Conservation (phyloP, 352 stramenopile genomes). For the Phytophthora lateralis region DNA sequence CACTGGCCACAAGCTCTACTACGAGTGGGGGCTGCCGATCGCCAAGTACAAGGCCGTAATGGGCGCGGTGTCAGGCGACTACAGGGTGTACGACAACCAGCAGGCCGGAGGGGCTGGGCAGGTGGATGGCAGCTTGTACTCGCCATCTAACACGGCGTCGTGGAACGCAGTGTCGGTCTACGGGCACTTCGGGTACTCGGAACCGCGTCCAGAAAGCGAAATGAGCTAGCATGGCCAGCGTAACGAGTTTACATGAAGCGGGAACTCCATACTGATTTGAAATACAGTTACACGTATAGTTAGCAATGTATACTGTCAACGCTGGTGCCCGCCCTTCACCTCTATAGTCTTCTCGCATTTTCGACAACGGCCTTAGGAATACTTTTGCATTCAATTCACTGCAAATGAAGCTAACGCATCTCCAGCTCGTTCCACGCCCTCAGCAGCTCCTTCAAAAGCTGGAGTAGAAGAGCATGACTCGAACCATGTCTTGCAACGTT, state of each 20-base stretch:
- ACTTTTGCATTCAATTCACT: too few species aligned
- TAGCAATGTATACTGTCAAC: too few species aligned
- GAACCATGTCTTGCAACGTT: neutral
- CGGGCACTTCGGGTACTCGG: slow-evolving; percentile 51
- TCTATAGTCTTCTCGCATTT: too few species aligned
- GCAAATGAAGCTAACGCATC: neutral
- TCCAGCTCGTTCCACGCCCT: neutral
- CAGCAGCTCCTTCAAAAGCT: slow-evolving; percentile 4
- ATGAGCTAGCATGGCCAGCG: neutral
- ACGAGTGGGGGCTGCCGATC: slow-evolving; percentile 77
- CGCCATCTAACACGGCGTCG: slow-evolving; percentile 18
- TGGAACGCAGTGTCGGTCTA: slow-evolving; percentile 59
- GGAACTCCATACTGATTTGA: too few species aligned
- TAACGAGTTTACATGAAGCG: too few species aligned
- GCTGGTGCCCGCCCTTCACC: too few species aligned
- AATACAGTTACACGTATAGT: too few species aligned
- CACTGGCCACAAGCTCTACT: slow-evolving; percentile 85
- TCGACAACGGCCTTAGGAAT: too few species aligned
- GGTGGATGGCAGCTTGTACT: slow-evolving; percentile 44
- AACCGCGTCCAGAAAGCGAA: slow-evolving; percentile 17
- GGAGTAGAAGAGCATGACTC: neutral
- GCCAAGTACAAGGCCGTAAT: slow-evolving; percentile 44
- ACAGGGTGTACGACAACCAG: slow-evolving; percentile 60
- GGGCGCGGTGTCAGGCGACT: slow-evolving; percentile 52
- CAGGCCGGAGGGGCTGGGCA: slow-evolving; percentile 65